Base-by-base conservation (phyloP, 495 filamentous ascomycete species). In the Tuber melanosporum region DNA sequence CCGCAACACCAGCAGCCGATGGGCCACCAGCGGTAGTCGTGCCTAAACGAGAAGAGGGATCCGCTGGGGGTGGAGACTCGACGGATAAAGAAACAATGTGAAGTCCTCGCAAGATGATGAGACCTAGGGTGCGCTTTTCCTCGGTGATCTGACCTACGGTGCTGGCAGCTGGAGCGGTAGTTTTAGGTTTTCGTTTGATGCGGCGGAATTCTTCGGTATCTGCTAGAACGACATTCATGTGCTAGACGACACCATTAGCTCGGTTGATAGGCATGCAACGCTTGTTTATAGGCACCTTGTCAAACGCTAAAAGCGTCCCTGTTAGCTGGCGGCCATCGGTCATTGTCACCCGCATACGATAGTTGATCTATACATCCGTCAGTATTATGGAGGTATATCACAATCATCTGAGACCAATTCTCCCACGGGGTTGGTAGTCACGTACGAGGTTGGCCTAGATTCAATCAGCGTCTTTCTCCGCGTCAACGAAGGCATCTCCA, bases 131-230 rank as follows among this genome's bases (percentile, higher is more conserved):
- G 77, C 95, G 92, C 88, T 98, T 98, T 85, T 99, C 96, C 86
- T 98, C 94, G 17, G 92, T 90, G 71, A 91, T 88, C 71, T 91
- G 88, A 62, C 88, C 84, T 39, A 85, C 81, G 47, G 86, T 87
- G 41, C 85, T 85, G 71, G 88, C 85, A 74, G 92, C 91, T 20
- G 92, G 92, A 78, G 94, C 90, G 66, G 90, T 86, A 78, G 90
- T 86, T 87, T 97, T 97, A 76, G 91, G 89, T 88, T 94, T 97
- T 83, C 93, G 90, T 87, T 95, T 97, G 76, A 95, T 93, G 80
- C 92, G 92, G 82, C 95, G 94, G 86, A 98, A 98, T 85, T 99
- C 95, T 89, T 99, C 95, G 83, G 96, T 98, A 83, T 99, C 95
- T 84, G 95, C 96, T 71, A 99, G 91, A 77, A 99, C 95, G 77